Conservation (phyloP, 2,329 filamentous ascomycete genomes). For the Alternaria atra region DNA sequence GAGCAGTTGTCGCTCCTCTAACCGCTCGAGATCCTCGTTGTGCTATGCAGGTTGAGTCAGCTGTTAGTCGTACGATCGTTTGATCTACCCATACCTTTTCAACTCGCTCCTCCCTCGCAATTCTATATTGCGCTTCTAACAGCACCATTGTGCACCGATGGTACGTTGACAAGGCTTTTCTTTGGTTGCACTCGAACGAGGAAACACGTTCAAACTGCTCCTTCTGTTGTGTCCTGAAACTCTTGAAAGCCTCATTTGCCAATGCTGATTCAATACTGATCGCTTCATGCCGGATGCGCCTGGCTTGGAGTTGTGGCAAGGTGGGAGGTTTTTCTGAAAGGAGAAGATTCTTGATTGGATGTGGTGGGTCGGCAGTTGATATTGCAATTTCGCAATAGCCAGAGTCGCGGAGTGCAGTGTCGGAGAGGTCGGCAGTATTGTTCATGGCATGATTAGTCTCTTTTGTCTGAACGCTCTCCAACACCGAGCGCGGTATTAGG, state of each 20-base stretch:
- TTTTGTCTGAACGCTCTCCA: conserved; percentile 51
- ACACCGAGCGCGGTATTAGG: conserved; percentile 51
- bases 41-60: conserved; percentile 47
- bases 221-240: conserved; percentile 37
- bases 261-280: conserved; percentile 34
- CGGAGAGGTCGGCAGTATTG: neutral
- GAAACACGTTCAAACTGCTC: conserved; percentile 43
- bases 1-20: conserved; percentile 56
- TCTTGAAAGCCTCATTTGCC: conserved; percentile 39
- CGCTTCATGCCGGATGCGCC: conserved; percentile 23
- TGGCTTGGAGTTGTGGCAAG: conserved; percentile 13
- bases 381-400: conserved; percentile 40
- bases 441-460: conserved; percentile 46
- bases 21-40: conserved; percentile 48
- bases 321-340: conserved; percentile 19
- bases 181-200: conserved; percentile 46
- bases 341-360: conserved; percentile 10
- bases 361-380: conserved; percentile 32
- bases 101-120: conserved; percentile 29
- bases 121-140: conserved; percentile 33
- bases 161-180: conserved; percentile 39
- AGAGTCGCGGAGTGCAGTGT: conserved; percentile 30
- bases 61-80: conserved; percentile 1
- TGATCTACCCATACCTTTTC: conserved; percentile 37
- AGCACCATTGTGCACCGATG: conserved; percentile 34